phyloP scores from a whole-genome alignment of 441 rosid genomes.

The Oxalis stricta region DNA sequence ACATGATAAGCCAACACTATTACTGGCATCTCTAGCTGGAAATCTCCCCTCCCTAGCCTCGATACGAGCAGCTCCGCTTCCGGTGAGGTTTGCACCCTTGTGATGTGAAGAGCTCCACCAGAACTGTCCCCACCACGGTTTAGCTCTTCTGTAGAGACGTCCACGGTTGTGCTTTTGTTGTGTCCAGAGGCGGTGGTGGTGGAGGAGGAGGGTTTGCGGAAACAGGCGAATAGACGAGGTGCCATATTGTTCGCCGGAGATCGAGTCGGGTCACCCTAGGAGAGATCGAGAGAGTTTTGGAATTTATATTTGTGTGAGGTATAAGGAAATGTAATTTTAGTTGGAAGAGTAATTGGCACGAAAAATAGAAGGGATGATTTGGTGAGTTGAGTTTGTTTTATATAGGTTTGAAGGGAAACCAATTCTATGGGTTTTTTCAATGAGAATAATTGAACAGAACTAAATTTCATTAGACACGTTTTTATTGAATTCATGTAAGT shows the following conservation, averaged over 20 bases:
- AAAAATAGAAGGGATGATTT: too few species aligned
- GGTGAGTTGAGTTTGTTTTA: too few species aligned
- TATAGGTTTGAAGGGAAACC: too few species aligned
- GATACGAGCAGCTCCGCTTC: slow-evolving; percentile 71
- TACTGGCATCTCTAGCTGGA: slow-evolving; percentile 41
- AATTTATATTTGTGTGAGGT: too few species aligned
- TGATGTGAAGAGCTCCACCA: slow-evolving; percentile 76
- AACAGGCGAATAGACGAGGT: slow-evolving; percentile 66
- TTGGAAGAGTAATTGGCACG: too few species aligned
- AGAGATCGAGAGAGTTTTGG: too few species aligned
- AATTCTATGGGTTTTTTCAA: too few species aligned
- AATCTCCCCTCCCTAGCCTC: slow-evolving; percentile 82
- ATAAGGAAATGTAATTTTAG: too few species aligned
- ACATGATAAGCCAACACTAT: slow-evolving; percentile 62
- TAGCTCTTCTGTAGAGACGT: slow-evolving; percentile 16
- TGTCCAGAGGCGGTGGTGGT: slow-evolving; percentile 6
- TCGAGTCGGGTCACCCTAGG: slow-evolving; percentile 17
- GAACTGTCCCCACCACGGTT: slow-evolving; percentile 29
- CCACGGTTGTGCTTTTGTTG: slow-evolving; percentile 10
- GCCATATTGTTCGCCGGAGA: slow-evolving; percentile 33
- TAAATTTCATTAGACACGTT: too few species aligned
- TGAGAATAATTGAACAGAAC: too few species aligned
- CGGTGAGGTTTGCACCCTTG: slow-evolving; percentile 79
- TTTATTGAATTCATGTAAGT: too few species aligned
- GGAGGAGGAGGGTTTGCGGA: slow-evolving; percentile 22